Base-by-base conservation (phyloP, 2,329 filamentous ascomycete species). In the Esteya vermicola region DNA sequence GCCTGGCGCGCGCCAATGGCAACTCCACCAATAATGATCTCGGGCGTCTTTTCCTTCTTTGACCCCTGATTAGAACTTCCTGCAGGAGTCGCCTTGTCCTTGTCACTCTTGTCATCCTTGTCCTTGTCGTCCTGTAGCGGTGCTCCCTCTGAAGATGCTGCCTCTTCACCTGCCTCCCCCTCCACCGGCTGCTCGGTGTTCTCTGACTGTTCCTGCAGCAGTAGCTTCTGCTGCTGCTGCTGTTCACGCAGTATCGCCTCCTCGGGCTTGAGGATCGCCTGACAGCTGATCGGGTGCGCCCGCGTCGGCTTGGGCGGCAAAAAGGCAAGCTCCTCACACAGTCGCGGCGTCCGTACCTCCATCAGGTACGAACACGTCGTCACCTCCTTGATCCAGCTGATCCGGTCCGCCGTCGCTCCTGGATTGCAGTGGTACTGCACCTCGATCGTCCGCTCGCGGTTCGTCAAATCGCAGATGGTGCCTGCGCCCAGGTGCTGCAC, bases 321-420 rank as follows among this genome's bases (percentile, higher is more conserved):
- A 56, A 95, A 95, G 9, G 85, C 85, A 9, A 85, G 75, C 49
- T 95, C 88, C 53, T 81, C 75, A 62, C 88, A 95, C 12, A 95
- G 73, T 1, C 85, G 78, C 0, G 86, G 85, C 0, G 88, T 94
- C 55, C 93, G 82, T 46, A 95, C 75, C 25, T 93, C 76, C 86
- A 95, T 94, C 40, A 94, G 68, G 55, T 95, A 95, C 12, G 85
- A 77, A 61, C 88, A 95, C 10, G 85, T 94, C 3, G 81, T 82
- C 2, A 89, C 76, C 57, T 95, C 88, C 58, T 94, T 94, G 60
- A 95, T 93, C 76, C 85, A 86, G 33, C 80, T 81, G 51, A 95
- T 94, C 36, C 80, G 75, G 55, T 93, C 80, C 35, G 64, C 67
- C 3, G 73, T 73, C 25, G 77, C 67, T 36, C 82, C 78, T 0